These are phyloP conservation scores for Margaritispora aquatica DNA, from an alignment of 495 filamentous ascomycete species.

Conservation along the genomic window DNA sequence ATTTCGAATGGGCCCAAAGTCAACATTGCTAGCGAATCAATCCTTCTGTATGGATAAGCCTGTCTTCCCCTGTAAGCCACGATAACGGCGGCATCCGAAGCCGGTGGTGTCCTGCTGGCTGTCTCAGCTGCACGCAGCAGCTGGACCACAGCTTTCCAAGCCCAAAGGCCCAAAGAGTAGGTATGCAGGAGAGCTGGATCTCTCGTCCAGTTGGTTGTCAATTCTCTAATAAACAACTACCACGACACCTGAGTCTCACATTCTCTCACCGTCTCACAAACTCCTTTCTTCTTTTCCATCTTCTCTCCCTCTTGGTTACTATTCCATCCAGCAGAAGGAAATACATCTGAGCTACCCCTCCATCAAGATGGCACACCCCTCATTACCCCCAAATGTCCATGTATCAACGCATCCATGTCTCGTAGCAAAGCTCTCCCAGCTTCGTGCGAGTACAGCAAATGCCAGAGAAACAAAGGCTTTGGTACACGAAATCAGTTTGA, in stretches of 20 bases:
- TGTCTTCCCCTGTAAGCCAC: too few relatives aligned
- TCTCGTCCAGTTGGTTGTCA: neutral
- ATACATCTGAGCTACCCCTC: neutral
- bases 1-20: too few relatives aligned
- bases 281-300: neutral
- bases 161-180: neutral
- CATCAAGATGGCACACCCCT: slow-evolving; percentile 23
- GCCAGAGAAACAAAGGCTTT: slow-evolving; percentile 73
- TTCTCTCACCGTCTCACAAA: neutral
- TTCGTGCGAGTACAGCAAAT: slow-evolving; percentile 64
- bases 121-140: neutral
- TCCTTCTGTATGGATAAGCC: neutral
- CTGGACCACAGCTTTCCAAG: neutral
- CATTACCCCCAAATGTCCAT: slow-evolving; percentile 65
- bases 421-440: slow-evolving; percentile 79
- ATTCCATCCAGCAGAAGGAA: neutral
- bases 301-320: neutral
- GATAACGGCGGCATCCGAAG: neutral
- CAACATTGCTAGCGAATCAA: neutral
- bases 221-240: neutral
- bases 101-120: neutral
- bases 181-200: neutral
- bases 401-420: slow-evolving; percentile 84
- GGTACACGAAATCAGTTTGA: slow-evolving; percentile 77
- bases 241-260: neutral